These are phyloP conservation scores for Yamadazyma trypodendri DNA, from an alignment of 1,139 yeast genomes.

Conservation along the genomic window DNA sequence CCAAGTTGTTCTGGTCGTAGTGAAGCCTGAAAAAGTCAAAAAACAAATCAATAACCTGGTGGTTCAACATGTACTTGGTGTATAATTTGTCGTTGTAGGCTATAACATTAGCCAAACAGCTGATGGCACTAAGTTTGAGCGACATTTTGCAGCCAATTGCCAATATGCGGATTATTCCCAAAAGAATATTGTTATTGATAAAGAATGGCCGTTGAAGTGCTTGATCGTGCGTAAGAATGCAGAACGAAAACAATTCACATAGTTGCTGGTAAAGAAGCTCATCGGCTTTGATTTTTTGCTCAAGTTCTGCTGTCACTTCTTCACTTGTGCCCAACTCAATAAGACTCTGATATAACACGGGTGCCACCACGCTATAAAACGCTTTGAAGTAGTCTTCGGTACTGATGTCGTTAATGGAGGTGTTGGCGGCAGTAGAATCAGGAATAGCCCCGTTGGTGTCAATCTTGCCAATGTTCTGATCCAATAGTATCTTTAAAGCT, in stretches of 20 bases:
- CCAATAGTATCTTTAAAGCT: constrained; percentile 72
- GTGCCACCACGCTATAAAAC: constrained; percentile 65
- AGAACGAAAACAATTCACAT: constrained; percentile 67
- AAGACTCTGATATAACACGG: constrained; percentile 53
- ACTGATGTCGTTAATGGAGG: constrained; percentile 39
- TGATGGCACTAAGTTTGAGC: constrained; percentile 60
- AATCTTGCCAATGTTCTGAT: constrained; percentile 46
- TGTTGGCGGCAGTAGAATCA: constrained; percentile 30
- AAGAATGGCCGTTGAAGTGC: constrained; percentile 59
- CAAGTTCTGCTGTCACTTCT: constrained; percentile 11
- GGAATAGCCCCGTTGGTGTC: constrained; percentile 21
- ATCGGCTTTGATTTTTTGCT: constrained; percentile 22
- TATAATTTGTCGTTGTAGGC: constrained; percentile 61
- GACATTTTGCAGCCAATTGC: constrained; percentile 42
- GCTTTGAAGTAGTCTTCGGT: constrained; percentile 54
- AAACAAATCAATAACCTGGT: constrained; percentile 51
- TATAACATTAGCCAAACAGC: constrained; percentile 62
- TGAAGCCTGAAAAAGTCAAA: constrained; percentile 53
- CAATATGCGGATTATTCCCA: constrained; percentile 51
- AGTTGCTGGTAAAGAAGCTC: constrained; percentile 57
- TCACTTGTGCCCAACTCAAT: constrained; percentile 26
- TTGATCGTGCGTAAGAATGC: constrained; percentile 62
- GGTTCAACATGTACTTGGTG: constrained; percentile 54
- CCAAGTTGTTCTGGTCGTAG: constrained; percentile 55
- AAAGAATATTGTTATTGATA: constrained; percentile 52